Evolutionary conservation across 768 basidiomycete genomes (phyloP), one percentile per base, ranked within the genome.

Genomic region (Kwoniella sp.): DNA sequence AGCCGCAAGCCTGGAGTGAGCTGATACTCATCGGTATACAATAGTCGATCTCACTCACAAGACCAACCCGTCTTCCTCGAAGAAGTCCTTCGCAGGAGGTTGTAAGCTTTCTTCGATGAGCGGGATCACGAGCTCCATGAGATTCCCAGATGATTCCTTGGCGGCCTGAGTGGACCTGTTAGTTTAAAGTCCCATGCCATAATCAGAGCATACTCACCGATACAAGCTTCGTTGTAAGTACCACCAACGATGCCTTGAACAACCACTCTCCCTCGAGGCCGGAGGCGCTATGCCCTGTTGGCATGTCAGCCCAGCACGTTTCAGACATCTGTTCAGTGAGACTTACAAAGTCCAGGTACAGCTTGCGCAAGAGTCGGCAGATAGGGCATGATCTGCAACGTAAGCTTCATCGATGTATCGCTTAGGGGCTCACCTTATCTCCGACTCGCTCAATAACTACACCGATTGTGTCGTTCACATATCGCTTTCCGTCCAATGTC

Each of bases 211-310:
- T n/a, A 19, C 40, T 19, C 17, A 44, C 40, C 8, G 63, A 61
- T 15, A 79, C 75, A 2, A 79, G 65, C 36, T 77, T 77, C 5
- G 74, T 70, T 1, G 77, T 74, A 33, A 79, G 64, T 4, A 74
- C 68, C 2, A 79, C 78, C 15, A 79, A 51, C 17, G 77, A 77
- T 1, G 77, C 73, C 50, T 79, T 79, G 73, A 79, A 79, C 13
- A 79, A 67, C 78, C 78, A 79, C 63, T 79, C 78, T 8, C 78
- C 78, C 46, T 79, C 78, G 2, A 79, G 63, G 10, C 69, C 71
- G 5, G 59, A 60, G 7, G 78, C 68, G 7, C 70, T 66, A 56
- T 75, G 71, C 78, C 78, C 75, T 73, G 47, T 40, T 21, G 26
- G 17, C 40, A 6, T 17, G 10, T 26, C n/a, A 17, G 56, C 54